Evolutionary conservation across 495 filamentous ascomycete species (phyloP).

Genomic region (Zalerion maritima): DNA sequence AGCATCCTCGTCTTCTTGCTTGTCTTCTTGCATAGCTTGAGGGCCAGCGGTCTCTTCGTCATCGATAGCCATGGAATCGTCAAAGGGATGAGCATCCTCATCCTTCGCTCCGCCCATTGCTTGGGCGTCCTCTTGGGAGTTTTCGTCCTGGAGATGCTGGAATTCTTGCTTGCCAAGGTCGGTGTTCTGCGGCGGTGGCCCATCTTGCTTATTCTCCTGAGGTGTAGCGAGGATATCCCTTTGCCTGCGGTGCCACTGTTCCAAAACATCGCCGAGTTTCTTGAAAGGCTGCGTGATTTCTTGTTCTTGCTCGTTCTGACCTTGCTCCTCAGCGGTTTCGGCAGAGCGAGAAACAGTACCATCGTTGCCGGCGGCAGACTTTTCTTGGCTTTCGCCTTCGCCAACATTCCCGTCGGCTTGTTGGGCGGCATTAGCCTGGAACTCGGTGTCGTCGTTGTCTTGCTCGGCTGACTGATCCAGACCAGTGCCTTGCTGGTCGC

Average conservation of each 20-base stretch:
- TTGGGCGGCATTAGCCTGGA: conserved; percentile 30
- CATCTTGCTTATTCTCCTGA: conserved; percentile 40
- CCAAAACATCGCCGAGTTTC: conserved; percentile 85
- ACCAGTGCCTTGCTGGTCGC: conserved; percentile 41
- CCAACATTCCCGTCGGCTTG: conserved; percentile 31
- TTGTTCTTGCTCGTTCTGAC: conserved; percentile 29
- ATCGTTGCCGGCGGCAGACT: conserved; percentile 33
- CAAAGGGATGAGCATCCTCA: conserved; percentile 68
- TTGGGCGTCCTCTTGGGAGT: conserved; percentile 68
- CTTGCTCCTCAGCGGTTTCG: conserved; percentile 40
- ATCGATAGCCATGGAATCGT: conserved; percentile 74
- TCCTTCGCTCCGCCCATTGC: conserved; percentile 79
- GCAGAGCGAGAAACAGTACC: conserved; percentile 33
- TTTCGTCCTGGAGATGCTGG: conserved; percentile 76
- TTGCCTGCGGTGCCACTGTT: conserved; percentile 78
- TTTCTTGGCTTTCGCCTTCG: conserved; percentile 32
- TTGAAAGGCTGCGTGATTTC: conserved; percentile 56
- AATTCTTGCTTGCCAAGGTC: conserved; percentile 52
- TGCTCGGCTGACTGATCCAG: conserved; percentile 39
- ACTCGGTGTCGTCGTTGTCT: conserved; percentile 25
- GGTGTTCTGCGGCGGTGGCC: conserved; percentile 31
- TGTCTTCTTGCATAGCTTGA: conserved; percentile 42
- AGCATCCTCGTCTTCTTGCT: conserved; percentile 38
- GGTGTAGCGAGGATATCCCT: too few relatives aligned
- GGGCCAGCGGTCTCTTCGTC: conserved; percentile 40